A percentile compares a stretch with the other conserved stretches of the same genome.
phyloP scores from a whole-genome alignment of 1,139 yeast species.

The Geotrichum australiense region DNA sequence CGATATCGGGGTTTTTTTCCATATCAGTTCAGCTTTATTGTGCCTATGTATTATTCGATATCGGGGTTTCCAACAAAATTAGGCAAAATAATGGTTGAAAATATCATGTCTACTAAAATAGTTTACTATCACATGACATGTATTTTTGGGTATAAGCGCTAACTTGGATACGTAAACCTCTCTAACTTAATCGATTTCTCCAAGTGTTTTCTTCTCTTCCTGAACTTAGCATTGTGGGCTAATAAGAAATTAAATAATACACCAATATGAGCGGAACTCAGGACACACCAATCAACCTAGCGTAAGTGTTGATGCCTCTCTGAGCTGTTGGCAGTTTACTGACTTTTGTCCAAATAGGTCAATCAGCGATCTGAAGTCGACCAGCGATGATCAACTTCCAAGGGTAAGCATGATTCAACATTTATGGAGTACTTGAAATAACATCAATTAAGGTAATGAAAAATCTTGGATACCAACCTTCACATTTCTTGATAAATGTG shows the following conservation, averaged over 20 bases:
- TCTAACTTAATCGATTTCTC: too few species aligned
- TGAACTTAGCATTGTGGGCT: too few species aligned
- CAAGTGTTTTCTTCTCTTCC: too few species aligned
- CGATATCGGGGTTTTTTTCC: too few species aligned
- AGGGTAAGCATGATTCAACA: slow-evolving; percentile 21
- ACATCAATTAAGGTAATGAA: slow-evolving; percentile 37
- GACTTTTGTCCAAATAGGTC: slow-evolving; percentile 22
- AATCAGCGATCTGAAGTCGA: slow-evolving; percentile 29
- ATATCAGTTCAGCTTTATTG: too few species aligned
- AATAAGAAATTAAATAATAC: not conserved
- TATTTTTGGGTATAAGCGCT: too few species aligned
- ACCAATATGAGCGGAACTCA: slow-evolving; percentile 15
- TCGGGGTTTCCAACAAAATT: too few species aligned
- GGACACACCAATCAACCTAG: slow-evolving; percentile 13
- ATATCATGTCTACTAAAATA: too few species aligned
- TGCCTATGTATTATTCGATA: too few species aligned
- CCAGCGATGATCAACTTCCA: slow-evolving; percentile 34
- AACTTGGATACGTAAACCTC: too few species aligned
- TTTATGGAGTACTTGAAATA: slow-evolving; percentile 23
- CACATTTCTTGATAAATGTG: slow-evolving; percentile 50
- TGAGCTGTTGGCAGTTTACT: not conserved
- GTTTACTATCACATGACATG: too few species aligned
- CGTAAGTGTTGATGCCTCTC: slow-evolving; percentile 7
- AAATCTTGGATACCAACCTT: slow-evolving; percentile 56
- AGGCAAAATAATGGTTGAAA: too few species aligned